A percentile compares a stretch with the other conserved stretches of the same genome.
Conservation (phyloP, 768 basidiomycete genomes). For the Daedalea quercina region DNA sequence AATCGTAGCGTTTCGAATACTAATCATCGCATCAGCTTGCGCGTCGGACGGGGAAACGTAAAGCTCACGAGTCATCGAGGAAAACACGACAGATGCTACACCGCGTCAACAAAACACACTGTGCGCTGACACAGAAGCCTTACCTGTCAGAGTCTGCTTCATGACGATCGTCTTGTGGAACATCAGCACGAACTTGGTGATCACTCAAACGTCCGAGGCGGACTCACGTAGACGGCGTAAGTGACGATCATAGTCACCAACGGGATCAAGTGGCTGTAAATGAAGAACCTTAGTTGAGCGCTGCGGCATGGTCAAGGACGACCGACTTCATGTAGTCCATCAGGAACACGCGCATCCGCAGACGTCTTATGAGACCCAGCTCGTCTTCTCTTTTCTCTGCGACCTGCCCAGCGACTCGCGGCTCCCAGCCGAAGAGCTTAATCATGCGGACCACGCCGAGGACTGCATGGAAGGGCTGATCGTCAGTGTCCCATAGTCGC, state of each 20-base stretch:
- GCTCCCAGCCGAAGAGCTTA: slow-evolving; percentile 42
- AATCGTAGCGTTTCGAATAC: slow-evolving; percentile 58
- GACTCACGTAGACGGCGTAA: slow-evolving; percentile 50
- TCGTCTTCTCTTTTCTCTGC: slow-evolving; percentile 56
- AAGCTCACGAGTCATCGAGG: slow-evolving; percentile 23
- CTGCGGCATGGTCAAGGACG: slow-evolving; percentile 8
- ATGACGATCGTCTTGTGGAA: slow-evolving; percentile 28
- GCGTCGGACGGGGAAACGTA: neutral
- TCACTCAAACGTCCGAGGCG: neutral
- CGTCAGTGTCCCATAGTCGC: no score
- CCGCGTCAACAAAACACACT: neutral
- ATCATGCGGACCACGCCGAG: slow-evolving; percentile 37
- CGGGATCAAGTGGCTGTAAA: slow-evolving; percentile 50
- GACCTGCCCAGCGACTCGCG: slow-evolving; percentile 43
- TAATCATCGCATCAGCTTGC: slow-evolving; percentile 23
- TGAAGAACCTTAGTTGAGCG: no score
- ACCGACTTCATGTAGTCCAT: slow-evolving; percentile 36
- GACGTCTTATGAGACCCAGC: slow-evolving; percentile 44
- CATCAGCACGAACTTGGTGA: neutral
- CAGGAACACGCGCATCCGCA: slow-evolving; percentile 43
- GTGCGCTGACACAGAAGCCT: neutral
- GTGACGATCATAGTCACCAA: slow-evolving; percentile 60
- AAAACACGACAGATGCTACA: slow-evolving; percentile 28
- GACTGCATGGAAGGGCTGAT: slow-evolving; percentile 11
- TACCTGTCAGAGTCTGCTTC: slow-evolving; percentile 28